Base-by-base conservation (phyloP, 768 basidiomycete genomes). In the Pleurotus giganteus region DNA sequence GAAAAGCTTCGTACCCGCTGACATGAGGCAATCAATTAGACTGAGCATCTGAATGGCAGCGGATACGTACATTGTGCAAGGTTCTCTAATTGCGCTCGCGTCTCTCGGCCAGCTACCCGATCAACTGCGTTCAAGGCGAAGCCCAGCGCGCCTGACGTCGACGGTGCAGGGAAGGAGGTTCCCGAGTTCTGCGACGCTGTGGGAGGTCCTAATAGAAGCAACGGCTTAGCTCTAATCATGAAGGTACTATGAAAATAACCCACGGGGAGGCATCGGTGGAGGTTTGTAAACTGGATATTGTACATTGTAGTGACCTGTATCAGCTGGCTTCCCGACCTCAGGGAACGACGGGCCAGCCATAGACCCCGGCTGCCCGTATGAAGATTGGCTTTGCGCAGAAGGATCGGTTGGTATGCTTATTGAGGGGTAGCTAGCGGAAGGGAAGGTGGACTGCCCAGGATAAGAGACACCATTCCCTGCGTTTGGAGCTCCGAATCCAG, bases 91-190 rank as follows among this genome's bases (percentile, higher is more conserved):
- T 80, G 82, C 29, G 67, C 65, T 36, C 79, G 67, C 39, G 75
- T 77, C 53, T 75, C 76, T 59, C 71, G 73, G 3, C 85, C 83
- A 15, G 81, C 81, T 27, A 85, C 66, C 55, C 74, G 79, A 63
- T 84, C 84, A 17, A 87, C 73, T n/a, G 76, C 73, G 57, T 66
- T 74, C 60, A 76, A 60, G 37, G 83, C 83, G 59, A 69, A 69
- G 26, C 69, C 74, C 28, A 77, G 57, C 7, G 78, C 66, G 47
- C 64, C 64, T 45, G 64, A 56, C 56, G 66, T 37, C 51, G 67
- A 62, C 17, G 72, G 63, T 21, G 65, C 51, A 4, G 71, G 66
- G 60, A 69, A 67, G 47, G 54, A 60, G 41, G 65, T 60, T 32
- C 66, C 63, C 42, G 69, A 60, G 63, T 51, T 42, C 34, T 49